phyloP scores from a whole-genome alignment of 1,139 yeast species.

The Blastobotrys illinoisensis region DNA sequence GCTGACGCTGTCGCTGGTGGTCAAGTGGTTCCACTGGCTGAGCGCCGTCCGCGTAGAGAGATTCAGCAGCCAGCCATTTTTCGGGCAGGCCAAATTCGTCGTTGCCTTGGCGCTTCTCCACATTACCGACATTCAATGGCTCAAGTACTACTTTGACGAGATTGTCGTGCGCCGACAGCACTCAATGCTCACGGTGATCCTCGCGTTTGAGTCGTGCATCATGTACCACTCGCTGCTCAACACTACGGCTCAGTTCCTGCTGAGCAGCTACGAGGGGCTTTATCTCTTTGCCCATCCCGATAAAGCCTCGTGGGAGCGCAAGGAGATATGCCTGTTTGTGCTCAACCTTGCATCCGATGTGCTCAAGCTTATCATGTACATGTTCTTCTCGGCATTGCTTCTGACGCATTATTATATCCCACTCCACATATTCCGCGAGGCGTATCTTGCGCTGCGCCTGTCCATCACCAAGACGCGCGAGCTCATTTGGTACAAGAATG shows the following conservation, averaged over 20 bases:
- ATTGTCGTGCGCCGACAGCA: constrained; percentile 11
- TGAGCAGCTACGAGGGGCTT: constrained; percentile 7
- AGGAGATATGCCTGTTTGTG: constrained; percentile 10
- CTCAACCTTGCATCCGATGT: constrained; percentile 17
- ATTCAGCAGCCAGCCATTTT: constrained; percentile 5
- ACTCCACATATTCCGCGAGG: constrained; percentile 26
- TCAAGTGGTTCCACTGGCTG: constrained; percentile 44
- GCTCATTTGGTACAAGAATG: constrained; percentile 23
- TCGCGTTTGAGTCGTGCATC: constrained; percentile 22
- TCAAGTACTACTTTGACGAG: constrained; percentile 17
- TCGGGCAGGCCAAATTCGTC: constrained; percentile 5
- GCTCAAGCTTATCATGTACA: constrained; percentile 20
- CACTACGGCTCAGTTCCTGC: constrained; percentile 15
- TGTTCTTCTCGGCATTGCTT: constrained; percentile 23
- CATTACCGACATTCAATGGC: constrained; percentile 22
- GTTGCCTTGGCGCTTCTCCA: constrained; percentile 19
- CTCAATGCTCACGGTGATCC: constrained; percentile 18
- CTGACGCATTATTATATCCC: constrained; percentile 26
- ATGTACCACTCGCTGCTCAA: constrained; percentile 19
- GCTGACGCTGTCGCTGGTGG: constrained; percentile 38
- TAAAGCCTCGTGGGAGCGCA: constrained; percentile 12
- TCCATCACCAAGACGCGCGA: constrained; percentile 25
- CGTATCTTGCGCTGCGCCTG: constrained; percentile 25
- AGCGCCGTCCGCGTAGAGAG: constrained; percentile 35
- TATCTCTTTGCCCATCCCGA: constrained; percentile 8